phyloP scores from a whole-genome alignment of 2,329 filamentous ascomycete genomes.

The Chalara sp. region DNA sequence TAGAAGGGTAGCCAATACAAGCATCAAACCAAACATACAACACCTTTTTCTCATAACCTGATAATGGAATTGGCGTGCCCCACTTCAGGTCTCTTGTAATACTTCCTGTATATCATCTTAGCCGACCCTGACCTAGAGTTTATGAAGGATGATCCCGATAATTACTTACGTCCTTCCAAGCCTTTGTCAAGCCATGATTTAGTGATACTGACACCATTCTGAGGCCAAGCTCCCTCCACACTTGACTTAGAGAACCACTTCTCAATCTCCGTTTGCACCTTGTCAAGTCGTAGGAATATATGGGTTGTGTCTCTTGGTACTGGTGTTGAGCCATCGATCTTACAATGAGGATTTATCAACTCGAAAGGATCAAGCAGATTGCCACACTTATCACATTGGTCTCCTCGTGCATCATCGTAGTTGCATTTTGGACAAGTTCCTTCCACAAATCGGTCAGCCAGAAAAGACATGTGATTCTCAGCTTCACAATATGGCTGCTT shows the following conservation, averaged over 20 bases:
- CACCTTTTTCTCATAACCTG: slow-evolving; percentile 66
- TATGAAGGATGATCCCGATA: not conserved
- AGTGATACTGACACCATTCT: slow-evolving; percentile 70
- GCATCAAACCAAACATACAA: slow-evolving; percentile 86
- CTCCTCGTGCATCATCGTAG: slow-evolving; percentile 64
- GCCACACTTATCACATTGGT: slow-evolving; percentile 72
- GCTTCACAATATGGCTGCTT: slow-evolving; percentile 82
- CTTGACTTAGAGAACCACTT: slow-evolving; percentile 71
- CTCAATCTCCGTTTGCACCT: slow-evolving; percentile 69
- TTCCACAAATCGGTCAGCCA: slow-evolving; percentile 83
- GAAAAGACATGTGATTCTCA: slow-evolving; percentile 58
- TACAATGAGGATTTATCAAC: slow-evolving; percentile 81
- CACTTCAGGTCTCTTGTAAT: slow-evolving; percentile 92
- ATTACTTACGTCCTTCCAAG: slow-evolving; percentile 57
- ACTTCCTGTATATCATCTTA: slow-evolving; percentile 33
- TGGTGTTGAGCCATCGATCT: slow-evolving; percentile 78
- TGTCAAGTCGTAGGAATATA: slow-evolving; percentile 81
- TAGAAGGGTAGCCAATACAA: slow-evolving; percentile 91
- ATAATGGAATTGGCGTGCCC: slow-evolving; percentile 54
- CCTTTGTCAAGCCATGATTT: slow-evolving; percentile 79
- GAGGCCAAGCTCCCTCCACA: slow-evolving; percentile 68
- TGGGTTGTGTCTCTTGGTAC: slow-evolving; percentile 81
- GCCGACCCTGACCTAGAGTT: too few relatives aligned
- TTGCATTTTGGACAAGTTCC: slow-evolving; percentile 70
- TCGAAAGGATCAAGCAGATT: slow-evolving; percentile 50